Conservation (phyloP, 192 early-diverging fungal species). For the Chytriomyces hyalinus region DNA sequence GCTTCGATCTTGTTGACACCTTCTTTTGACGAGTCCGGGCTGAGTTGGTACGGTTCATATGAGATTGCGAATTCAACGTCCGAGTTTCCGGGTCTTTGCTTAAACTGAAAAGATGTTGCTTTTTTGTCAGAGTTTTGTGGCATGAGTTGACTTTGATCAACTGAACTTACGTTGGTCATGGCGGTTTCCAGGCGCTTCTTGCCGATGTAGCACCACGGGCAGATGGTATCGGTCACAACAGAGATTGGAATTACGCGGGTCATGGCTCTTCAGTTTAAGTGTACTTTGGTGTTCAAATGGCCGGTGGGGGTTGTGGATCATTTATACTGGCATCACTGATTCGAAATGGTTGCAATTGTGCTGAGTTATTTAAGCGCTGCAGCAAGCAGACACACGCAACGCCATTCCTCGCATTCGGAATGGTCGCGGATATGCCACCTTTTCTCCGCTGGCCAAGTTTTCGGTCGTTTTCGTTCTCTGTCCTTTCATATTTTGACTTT, state of each 20-base stretch:
- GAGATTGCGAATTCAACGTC: constrained; percentile 64
- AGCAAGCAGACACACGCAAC: too few species aligned
- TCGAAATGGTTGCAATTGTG: too few species aligned
- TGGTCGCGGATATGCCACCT: too few species aligned
- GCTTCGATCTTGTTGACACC: constrained; percentile 55
- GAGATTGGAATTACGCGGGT: too few species aligned
- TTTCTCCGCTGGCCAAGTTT: too few species aligned
- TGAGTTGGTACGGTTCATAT: constrained; percentile 43
- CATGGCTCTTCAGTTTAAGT: too few species aligned
- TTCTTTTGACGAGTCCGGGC: constrained; percentile 37
- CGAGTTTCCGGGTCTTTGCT: constrained; percentile 54
- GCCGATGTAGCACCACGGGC: constrained; percentile 82
- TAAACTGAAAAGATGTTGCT: neutral
- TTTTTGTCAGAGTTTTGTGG: neutral
- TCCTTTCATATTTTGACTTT: too few species aligned
- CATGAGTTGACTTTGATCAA: neutral
- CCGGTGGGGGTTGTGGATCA: too few species aligned
- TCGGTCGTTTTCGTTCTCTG: too few species aligned
- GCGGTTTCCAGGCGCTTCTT: constrained; percentile 74
- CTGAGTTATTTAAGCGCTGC: too few species aligned
- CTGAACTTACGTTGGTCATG: constrained; percentile 28
- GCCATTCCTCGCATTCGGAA: too few species aligned
- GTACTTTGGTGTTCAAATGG: too few species aligned
- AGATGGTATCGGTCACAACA: constrained; percentile 61
- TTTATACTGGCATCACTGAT: neutral